A percentile compares a stretch with the other conserved stretches of the same genome.
phyloP scores from a whole-genome alignment of 352 stramenopile species.

The Pythium guiyangense region DNA sequence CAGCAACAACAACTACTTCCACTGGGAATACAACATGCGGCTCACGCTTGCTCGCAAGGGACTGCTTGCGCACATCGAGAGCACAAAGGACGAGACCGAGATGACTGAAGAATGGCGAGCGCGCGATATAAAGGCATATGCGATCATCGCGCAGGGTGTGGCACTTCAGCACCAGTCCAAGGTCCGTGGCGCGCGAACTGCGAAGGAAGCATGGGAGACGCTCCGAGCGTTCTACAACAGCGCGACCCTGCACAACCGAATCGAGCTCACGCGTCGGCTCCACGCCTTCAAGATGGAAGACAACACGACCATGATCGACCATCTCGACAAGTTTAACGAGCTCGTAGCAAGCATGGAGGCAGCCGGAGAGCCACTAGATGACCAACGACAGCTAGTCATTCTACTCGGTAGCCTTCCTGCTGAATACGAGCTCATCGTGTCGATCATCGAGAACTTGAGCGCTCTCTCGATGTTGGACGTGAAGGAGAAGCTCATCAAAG shows the following conservation, averaged over 20 bases:
- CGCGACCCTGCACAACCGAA: conserved; percentile 22
- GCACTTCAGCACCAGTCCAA: conserved; percentile 15
- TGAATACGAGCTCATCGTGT: conserved; percentile 15
- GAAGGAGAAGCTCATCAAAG: neutral
- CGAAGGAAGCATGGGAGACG: conserved; percentile 12
- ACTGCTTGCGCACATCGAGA: conserved; percentile 11
- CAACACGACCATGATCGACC: conserved; percentile 6
- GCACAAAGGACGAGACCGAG: conserved; percentile 12
- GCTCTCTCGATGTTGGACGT: neutral
- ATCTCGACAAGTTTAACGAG: conserved; percentile 23
- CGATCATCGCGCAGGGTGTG: conserved; percentile 21
- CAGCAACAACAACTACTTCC: conserved; percentile 26
- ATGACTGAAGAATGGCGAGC: conserved; percentile 8
- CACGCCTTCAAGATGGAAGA: conserved; percentile 18
- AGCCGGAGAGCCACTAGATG: conserved; percentile 16
- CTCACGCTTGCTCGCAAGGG: conserved; percentile 16
- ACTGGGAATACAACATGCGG: conserved; percentile 28
- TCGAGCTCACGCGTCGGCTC: conserved; percentile 14
- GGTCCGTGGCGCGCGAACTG: conserved; percentile 7
- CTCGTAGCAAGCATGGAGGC: conserved; percentile 19
- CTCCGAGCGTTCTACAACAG: conserved; percentile 21
- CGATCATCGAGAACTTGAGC: conserved; percentile 1
- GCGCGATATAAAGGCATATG: conserved; percentile 19
- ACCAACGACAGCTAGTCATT: conserved; percentile 19
- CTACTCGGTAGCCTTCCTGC: conserved; percentile 18